phyloP scores from a whole-genome alignment of 2,329 filamentous ascomycete species.

The Samsoniella hepiali region DNA sequence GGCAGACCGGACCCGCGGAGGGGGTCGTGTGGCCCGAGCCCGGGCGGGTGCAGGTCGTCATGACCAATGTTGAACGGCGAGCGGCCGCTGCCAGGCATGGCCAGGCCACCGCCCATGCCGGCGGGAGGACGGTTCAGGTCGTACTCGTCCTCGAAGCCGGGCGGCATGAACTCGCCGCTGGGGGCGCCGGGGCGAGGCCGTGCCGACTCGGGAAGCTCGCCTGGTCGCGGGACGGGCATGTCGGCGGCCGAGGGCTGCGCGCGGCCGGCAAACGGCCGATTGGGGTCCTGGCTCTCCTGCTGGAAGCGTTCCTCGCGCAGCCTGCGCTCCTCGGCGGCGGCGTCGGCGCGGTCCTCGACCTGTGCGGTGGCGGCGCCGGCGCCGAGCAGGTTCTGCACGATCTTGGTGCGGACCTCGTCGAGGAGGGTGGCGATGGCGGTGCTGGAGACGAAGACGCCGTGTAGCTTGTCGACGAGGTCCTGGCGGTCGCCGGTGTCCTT shows the following conservation, averaged over 20 bases:
- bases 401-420: conserved; percentile 67
- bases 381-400: conserved; percentile 82
- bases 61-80: conserved; percentile 72
- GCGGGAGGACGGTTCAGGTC: conserved; percentile 66
- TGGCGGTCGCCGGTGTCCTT: conserved; percentile 38
- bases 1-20: conserved; percentile 61
- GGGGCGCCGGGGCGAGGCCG: conserved; percentile 56
- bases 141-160: conserved; percentile 90
- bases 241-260: conserved; percentile 45
- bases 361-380: conserved; percentile 75
- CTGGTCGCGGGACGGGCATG: conserved; percentile 64
- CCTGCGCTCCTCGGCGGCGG: conserved; percentile 38
- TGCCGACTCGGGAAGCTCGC: conserved; percentile 60
- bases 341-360: conserved; percentile 48
- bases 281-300: conserved; percentile 37
- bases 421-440: conserved; percentile 66
- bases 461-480: conserved; percentile 46
- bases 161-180: conserved; percentile 73
- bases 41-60: conserved; percentile 82
- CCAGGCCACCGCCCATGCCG: conserved; percentile 29
- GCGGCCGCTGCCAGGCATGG: conserved; percentile 38
- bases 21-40: conserved; percentile 81
- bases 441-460: conserved; percentile 69
- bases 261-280: conserved; percentile 29
- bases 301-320: conserved; percentile 39